phyloP scores from a whole-genome alignment of 345 rosid species.

The Cochlearia excelsa region DNA sequence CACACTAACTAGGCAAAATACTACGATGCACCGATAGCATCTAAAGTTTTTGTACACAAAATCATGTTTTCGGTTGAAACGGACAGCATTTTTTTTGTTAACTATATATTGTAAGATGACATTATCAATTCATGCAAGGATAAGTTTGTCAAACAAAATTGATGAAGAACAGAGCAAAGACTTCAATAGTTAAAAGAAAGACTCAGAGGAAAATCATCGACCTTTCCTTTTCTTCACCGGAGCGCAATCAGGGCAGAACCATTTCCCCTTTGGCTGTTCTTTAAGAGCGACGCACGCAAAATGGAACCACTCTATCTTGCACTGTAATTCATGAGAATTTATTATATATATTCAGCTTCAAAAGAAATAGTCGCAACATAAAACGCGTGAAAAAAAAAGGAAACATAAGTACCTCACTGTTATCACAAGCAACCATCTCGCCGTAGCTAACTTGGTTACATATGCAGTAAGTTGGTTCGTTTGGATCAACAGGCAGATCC shows the following conservation, averaged over 20 bases:
- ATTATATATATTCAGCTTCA: background rate
- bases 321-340: constrained; percentile 42
- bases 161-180: too few species aligned
- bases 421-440: constrained; percentile 96
- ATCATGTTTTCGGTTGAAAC: too few species aligned
- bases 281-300: constrained; percentile 89
- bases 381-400: background rate
- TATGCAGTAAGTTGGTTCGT: constrained; percentile 89
- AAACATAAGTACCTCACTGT: constrained; percentile 50
- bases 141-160: too few species aligned
- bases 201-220: constrained; percentile 34
- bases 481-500: constrained; percentile 94
- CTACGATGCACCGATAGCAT: too few species aligned
- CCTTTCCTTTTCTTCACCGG: constrained; percentile 64
- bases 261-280: constrained; percentile 89
- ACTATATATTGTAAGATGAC: too few species aligned
- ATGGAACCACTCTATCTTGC: constrained; percentile 99
- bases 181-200: too few species aligned
- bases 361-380: constrained; percentile 4
- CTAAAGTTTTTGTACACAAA: too few species aligned
- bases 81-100: too few species aligned
- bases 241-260: constrained; percentile 86
- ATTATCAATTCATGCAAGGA: too few species aligned
- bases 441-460: constrained; percentile 98
- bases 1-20: too few species aligned